These are phyloP conservation scores for Diaporthe citri DNA, from an alignment of 2,329 filamentous ascomycete genomes.

Conservation along the genomic window DNA sequence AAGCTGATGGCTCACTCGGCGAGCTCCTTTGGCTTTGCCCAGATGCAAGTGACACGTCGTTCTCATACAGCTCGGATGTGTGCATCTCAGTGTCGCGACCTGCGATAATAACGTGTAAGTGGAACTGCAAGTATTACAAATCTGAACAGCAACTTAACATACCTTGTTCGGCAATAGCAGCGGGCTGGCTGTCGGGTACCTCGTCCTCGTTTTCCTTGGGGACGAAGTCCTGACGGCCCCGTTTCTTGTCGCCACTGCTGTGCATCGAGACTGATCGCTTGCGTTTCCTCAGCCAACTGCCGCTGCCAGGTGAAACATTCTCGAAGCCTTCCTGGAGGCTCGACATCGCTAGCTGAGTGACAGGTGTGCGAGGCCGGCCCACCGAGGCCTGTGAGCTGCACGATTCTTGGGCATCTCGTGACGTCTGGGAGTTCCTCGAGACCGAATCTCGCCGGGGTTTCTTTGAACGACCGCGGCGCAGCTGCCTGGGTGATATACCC, in stretches of 20 bases:
- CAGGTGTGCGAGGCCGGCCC: conserved; percentile 37
- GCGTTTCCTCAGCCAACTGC: conserved; percentile 45
- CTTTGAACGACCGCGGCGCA: conserved; percentile 33
- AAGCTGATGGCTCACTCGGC: conserved; percentile 5
- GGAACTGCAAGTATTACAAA: background rate
- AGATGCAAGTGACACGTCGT: conserved; percentile 1
- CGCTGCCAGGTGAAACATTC: conserved; percentile 36
- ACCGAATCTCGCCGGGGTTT: conserved; percentile 8
- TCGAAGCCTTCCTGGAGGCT: conserved; percentile 42
- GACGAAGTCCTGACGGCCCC: conserved; percentile 41
- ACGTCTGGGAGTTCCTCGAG: conserved; percentile 8
- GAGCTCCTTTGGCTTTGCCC: background rate
- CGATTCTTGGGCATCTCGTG: background rate
- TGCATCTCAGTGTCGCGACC: conserved; percentile 13
- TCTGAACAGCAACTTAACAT: background rate
- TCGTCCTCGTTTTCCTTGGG: conserved; percentile 36
- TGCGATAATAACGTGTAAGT: background rate
- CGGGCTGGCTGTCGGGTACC: conserved; percentile 43
- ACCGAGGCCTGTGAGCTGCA: conserved; percentile 40
- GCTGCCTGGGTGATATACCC: conserved; percentile 1
- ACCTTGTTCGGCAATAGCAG: conserved; percentile 17
- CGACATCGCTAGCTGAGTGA: conserved; percentile 33
- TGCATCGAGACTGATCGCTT: conserved; percentile 46
- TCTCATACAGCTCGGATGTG: background rate
- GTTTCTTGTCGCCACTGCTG: conserved; percentile 46